These are phyloP conservation scores for Tuber aestivum DNA, from an alignment of 495 filamentous ascomycete species.

Conservation along the genomic window DNA sequence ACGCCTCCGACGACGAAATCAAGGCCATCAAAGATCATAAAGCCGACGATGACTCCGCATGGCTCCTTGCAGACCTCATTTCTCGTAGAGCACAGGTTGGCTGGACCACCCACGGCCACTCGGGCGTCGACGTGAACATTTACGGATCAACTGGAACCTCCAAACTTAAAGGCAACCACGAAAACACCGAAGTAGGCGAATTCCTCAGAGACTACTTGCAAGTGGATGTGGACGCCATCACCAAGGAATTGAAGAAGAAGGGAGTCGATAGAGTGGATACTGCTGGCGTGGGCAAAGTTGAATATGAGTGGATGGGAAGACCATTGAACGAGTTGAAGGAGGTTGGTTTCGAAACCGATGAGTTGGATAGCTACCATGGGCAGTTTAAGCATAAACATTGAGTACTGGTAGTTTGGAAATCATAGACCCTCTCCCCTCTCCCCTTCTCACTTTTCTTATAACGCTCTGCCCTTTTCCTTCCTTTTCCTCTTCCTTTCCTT, in stretches of 20 bases:
- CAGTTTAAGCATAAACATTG: slow-evolving; percentile 37
- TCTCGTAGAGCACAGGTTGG: slow-evolving; percentile 81
- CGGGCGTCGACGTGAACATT: slow-evolving; percentile 54
- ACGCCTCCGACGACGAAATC: slow-evolving; percentile 68
- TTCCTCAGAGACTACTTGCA: slow-evolving; percentile 75
- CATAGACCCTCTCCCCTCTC: slow-evolving; percentile 7
- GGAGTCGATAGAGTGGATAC: slow-evolving; percentile 41
- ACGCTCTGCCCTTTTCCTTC: slow-evolving; percentile 26
- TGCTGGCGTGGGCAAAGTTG: not conserved
- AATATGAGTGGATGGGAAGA: slow-evolving; percentile 41
- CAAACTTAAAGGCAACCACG: slow-evolving; percentile 70
- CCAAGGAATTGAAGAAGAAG: slow-evolving; percentile 63
- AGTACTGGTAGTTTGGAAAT: not conserved
- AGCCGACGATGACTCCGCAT: slow-evolving; percentile 44
- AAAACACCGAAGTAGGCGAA: slow-evolving; percentile 85
- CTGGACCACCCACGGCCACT: slow-evolving; percentile 58
- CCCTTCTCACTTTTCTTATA: slow-evolving; percentile 38
- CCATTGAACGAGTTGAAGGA: slow-evolving; percentile 29
- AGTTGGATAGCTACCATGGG: slow-evolving; percentile 39
- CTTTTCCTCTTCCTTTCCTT: not conserved
- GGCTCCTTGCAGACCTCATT: slow-evolving; percentile 76
- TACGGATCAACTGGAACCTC: slow-evolving; percentile 46
- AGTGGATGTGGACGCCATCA: slow-evolving; percentile 69
- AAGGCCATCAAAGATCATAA: slow-evolving; percentile 56
- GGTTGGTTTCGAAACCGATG: slow-evolving; percentile 17